These are phyloP conservation scores for Saccharomycopsis schoenii DNA, from an alignment of 805 yeast genomes.

Conservation along the genomic window DNA sequence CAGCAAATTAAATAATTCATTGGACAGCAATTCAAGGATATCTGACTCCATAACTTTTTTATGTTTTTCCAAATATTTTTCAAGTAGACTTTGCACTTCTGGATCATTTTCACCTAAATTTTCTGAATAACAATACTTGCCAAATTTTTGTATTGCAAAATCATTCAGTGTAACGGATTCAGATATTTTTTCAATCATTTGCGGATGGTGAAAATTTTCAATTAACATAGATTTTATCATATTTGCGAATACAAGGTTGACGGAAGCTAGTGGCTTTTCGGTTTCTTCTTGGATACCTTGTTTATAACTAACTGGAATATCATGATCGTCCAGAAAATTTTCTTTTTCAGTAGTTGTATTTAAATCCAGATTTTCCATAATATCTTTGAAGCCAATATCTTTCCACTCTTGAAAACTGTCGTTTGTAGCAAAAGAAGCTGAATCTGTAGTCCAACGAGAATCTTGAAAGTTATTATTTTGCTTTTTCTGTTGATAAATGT, in stretches of 20 bases:
- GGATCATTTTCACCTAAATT: not conserved
- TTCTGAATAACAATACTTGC: not conserved
- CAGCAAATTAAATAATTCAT: not conserved
- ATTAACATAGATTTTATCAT: not conserved
- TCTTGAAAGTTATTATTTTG: not conserved
- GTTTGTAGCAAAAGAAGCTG: not conserved
- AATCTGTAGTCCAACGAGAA: not conserved
- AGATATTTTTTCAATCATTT: not conserved
- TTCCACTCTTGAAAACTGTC: not conserved
- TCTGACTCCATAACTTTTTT: not conserved
- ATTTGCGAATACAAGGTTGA: not conserved
- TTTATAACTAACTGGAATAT: not conserved
- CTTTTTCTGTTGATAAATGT: not conserved
- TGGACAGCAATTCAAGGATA: not conserved
- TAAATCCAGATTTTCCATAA: not conserved
- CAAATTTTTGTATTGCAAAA: not conserved
- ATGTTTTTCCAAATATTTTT: not conserved
- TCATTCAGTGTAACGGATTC: not conserved
- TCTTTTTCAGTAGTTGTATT: not conserved
- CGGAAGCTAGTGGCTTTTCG: not conserved
- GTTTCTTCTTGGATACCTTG: not conserved
- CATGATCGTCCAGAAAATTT: too few species aligned
- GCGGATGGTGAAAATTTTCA: not conserved
- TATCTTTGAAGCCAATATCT: not conserved
- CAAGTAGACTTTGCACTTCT: not conserved